These are phyloP conservation scores for Colletotrichum higginsianum DNA, from an alignment of 2,329 filamentous ascomycete species.

Conservation along the genomic window DNA sequence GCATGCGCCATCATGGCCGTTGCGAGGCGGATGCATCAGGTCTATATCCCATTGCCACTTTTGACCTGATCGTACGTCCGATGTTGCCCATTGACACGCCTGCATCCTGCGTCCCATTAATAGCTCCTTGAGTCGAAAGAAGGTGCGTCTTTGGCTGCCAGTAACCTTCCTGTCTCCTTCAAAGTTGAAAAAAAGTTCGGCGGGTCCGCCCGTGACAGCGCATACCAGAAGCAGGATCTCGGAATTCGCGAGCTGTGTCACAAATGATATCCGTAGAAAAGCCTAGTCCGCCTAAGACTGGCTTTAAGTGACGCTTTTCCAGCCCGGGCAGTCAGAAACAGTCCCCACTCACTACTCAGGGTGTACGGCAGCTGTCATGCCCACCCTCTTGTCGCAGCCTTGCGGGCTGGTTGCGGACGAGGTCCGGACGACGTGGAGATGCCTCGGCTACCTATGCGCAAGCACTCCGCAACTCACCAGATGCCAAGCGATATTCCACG, in stretches of 20 bases:
- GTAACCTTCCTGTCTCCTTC: not conserved
- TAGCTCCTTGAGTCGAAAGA: not conserved
- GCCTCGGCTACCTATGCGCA: too few relatives aligned
- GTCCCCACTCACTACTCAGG: not conserved
- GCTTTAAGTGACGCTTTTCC: not conserved
- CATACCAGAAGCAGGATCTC: not conserved
- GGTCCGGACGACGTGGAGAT: not conserved
- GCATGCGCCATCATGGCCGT: too few relatives aligned
- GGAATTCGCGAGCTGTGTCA: not conserved
- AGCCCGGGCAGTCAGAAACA: not conserved
- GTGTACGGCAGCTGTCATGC: not conserved
- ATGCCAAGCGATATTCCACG: not conserved
- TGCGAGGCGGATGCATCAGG: not conserved
- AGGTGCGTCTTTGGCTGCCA: not conserved
- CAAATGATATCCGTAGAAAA: too few relatives aligned
- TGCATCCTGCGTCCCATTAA: not conserved
- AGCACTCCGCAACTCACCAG: not conserved
- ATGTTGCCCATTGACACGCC: not conserved
- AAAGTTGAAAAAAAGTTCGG: conserved; percentile 12
- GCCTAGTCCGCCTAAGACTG: not conserved
- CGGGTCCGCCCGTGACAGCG: not conserved
- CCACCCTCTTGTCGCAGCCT: not conserved
- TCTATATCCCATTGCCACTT: not conserved
- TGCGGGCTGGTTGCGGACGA: not conserved
- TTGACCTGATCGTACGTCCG: not conserved